Base-by-base conservation (phyloP, 441 rosid species). In the Adansonia madagascariensis region DNA sequence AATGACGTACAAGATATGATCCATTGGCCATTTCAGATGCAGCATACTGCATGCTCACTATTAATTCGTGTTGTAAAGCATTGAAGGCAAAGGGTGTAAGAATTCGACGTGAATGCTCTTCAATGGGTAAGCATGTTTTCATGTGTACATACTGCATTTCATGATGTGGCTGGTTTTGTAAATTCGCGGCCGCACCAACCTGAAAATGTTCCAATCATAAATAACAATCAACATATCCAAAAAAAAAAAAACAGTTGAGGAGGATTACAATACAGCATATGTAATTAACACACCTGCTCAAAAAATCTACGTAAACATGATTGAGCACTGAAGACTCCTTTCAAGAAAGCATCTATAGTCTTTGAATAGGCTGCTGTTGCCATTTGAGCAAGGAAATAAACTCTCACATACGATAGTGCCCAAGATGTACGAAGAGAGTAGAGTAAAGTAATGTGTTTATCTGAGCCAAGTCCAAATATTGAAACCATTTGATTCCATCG, bases 1-100 rank as follows among this genome's bases (percentile, higher is more conserved):
- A 85, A 76, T 87, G 86, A 22, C 31, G 85, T 39, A 87, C 63
- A 73, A 85, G 80, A 82, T 79, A 87, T 62, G 90, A 85, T 17
- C 88, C 87, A 71, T 84, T 74, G 9, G 82, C 75, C 90, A 87
- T 80, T 79, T 85, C 82, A 22, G 87, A 77, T 73, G 82, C 65
- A 14, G 84, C 78, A 62, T 87, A 85, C 71, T 87, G 88, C 87
- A 87, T 80, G 22, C 86, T 67, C 56, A 82, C 70, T 44, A 78
- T 67, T 61, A 85, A 43, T 80, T 87, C 90, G 14, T 78, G 78
- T 73, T 87, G 90, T 73, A 85, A 77, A 46, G 79, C 74, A 63
- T 66, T 82, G 76, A 87, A 87, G 20, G 90, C 84, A 66, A 80
- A 87, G 69, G 90, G 86, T 27, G 86, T 66, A 44, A 87, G 87